These are phyloP conservation scores for Trametes sp. DNA, from an alignment of 1,284 basidiomycete genomes.

Conservation along the genomic window DNA sequence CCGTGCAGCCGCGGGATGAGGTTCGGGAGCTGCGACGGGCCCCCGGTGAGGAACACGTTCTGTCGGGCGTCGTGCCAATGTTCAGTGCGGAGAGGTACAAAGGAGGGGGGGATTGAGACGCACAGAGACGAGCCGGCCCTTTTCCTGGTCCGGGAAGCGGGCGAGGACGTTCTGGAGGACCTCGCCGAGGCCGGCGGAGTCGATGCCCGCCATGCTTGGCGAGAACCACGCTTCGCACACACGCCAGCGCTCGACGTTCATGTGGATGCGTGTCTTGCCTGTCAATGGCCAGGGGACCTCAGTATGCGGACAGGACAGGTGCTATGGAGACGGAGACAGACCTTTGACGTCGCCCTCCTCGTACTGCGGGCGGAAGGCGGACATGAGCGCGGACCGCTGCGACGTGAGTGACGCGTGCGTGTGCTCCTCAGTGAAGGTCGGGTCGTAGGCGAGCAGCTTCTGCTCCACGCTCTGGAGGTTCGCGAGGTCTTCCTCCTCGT, in stretches of 20 bases:
- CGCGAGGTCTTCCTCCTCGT: slow-evolving; percentile 92
- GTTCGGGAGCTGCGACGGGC: slow-evolving; percentile 79
- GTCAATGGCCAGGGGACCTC: slow-evolving; percentile 11
- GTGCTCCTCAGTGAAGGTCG: slow-evolving; percentile 81
- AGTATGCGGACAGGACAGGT: not conserved
- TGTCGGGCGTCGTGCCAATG: slow-evolving; percentile 3
- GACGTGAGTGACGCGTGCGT: slow-evolving; percentile 84
- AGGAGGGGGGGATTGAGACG: not conserved
- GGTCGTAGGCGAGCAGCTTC: slow-evolving; percentile 86
- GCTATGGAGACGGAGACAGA: slow-evolving; percentile 39
- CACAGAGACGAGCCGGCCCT: slow-evolving; percentile 45
- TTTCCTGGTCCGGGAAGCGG: slow-evolving; percentile 77
- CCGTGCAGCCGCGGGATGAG: slow-evolving; percentile 74
- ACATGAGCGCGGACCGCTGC: slow-evolving; percentile 83
- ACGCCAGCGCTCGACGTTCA: slow-evolving; percentile 94
- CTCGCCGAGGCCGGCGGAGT: slow-evolving; percentile 94
- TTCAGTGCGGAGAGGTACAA: not conserved
- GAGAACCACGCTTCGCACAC: slow-evolving; percentile 96
- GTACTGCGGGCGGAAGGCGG: slow-evolving; percentile 82
- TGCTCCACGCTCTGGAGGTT: slow-evolving; percentile 81
- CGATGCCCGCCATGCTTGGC: slow-evolving; percentile 92
- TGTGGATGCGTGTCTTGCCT: slow-evolving; percentile 81
- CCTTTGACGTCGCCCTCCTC: slow-evolving; percentile 76
- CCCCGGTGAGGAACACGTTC: slow-evolving; percentile 94
- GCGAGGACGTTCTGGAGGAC: slow-evolving; percentile 87